Evolutionary conservation across 768 basidiomycete genomes (phyloP).

Genomic region (Pisolithus tinctorius): DNA sequence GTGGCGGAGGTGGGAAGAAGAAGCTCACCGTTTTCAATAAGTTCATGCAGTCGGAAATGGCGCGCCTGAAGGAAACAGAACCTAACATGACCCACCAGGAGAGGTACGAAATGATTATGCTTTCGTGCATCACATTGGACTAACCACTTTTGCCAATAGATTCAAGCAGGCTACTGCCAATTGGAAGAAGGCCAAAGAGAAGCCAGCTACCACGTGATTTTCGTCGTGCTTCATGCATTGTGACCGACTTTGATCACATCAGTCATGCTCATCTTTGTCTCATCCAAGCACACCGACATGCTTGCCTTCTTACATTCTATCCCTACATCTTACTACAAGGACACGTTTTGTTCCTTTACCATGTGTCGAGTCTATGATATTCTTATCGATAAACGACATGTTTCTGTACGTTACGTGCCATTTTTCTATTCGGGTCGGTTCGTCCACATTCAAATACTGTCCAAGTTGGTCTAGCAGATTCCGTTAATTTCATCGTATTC

Average conservation of each 20-base stretch:
- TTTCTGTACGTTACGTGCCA: constrained; percentile 13
- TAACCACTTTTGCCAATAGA: constrained; percentile 27
- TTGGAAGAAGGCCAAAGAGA: constrained; percentile 73
- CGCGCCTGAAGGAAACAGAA: constrained; percentile 68
- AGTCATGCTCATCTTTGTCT: too few species aligned
- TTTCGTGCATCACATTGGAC: neutral
- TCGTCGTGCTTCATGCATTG: neutral
- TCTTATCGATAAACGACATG: constrained; percentile 28
- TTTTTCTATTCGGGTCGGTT: constrained; percentile 8
- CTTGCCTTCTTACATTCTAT: neutral
- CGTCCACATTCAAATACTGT: neutral
- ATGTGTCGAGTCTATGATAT: constrained; percentile 15
- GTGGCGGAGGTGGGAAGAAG: constrained; percentile 45
- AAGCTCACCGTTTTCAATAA: constrained; percentile 71
- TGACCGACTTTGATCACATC: neutral
- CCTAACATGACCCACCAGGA: constrained; percentile 70
- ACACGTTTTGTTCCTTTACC: constrained; percentile 16
- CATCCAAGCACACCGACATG: too few species aligned
- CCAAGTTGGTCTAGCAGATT: constrained; percentile 4
- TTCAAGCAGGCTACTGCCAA: constrained; percentile 71
- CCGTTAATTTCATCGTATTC: constrained; percentile 8
- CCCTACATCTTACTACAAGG: constrained; percentile 6
- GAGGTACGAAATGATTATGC: constrained; percentile 39
- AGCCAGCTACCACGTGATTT: constrained; percentile 32
- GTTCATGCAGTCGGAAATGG: constrained; percentile 76